Base-by-base conservation (phyloP, 2,329 filamentous ascomycete genomes). In the Akanthomyces dipterigenus region DNA sequence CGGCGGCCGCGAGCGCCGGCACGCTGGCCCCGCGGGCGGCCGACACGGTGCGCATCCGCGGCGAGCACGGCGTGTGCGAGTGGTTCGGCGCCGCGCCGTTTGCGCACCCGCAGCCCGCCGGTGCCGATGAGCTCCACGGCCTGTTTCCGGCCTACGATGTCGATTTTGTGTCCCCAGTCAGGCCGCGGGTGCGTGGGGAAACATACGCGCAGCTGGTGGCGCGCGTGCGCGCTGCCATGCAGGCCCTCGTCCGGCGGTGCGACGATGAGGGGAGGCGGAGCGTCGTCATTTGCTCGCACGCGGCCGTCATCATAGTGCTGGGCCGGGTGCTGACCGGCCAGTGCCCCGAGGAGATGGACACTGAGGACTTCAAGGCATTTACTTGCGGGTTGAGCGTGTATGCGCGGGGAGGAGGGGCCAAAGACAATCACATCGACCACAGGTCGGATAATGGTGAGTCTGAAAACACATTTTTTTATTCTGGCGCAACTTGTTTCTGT, bases 11-110 rank as follows among this genome's bases (percentile, higher is more conserved):
- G 5, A 43, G 43, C 1, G 42, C 43, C 1, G 49, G 55, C 42
- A 38, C 48, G 24, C 53, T 43, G 38, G 24, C 20, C 43, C 1
- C 36, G n/a, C 45, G 51, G 45, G 66, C 55, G 51, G 62, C 62
- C 64, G 65, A 67, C 46, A 65, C 70, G 28, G 66, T 74, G 61
- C 74, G 70, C 43, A 81, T 87, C 63, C 78, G 82, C 40, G 81
- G 79, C 53, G 85, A 88, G 67, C 75, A 78, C 61, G 84, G 83
- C 14, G 68, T 87, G 43, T 88, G 90, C 64, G 95, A 99, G 78
- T 98, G 95, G 88, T 98, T 95, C 72, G 95, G 95, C 28, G 81
- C 85, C 53, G 91, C 93, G 18, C 86, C 86, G 63, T 97, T 96
- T 74, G 82, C 89, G 60, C 95, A 98, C 70, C 95, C 95, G 0